Evolutionary conservation across 345 rosid species (phyloP).

Genomic region (Citrus trifoliata): DNA sequence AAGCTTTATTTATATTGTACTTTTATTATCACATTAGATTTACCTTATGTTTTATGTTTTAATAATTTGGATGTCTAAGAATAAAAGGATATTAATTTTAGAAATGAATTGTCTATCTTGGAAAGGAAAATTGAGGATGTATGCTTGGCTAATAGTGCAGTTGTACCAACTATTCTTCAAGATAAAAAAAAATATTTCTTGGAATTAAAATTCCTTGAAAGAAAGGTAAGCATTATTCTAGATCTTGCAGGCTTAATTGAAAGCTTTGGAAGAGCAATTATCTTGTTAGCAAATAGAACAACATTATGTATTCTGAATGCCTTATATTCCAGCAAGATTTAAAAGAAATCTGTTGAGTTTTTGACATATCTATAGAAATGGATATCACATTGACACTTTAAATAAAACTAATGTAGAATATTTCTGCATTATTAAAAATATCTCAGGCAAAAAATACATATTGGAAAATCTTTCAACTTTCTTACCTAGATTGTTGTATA

Average conservation of each 20-base stretch:
- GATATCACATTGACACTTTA: neutral
- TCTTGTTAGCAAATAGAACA: neutral
- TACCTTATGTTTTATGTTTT: neutral
- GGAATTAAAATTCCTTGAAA: neutral
- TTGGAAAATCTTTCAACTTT: neutral
- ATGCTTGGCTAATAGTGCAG: constrained; percentile 3
- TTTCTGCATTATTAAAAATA: no score
- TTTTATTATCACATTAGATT: no score
- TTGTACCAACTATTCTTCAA: neutral
- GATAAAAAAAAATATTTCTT: no score
- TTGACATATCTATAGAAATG: neutral
- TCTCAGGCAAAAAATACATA: no score
- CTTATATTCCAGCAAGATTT: neutral
- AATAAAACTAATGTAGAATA: neutral
- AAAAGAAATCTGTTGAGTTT: no score
- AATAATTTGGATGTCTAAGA: neutral
- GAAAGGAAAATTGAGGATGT: neutral
- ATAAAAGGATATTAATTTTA: no score
- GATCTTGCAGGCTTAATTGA: neutral
- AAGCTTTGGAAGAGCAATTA: neutral
- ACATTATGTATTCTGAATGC: neutral
- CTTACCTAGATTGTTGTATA: neutral
- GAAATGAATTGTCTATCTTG: neutral
- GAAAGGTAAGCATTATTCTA: neutral
- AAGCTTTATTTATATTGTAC: no score